Base-by-base conservation (phyloP, 306 rosid species). In the Vigna mungo region DNA sequence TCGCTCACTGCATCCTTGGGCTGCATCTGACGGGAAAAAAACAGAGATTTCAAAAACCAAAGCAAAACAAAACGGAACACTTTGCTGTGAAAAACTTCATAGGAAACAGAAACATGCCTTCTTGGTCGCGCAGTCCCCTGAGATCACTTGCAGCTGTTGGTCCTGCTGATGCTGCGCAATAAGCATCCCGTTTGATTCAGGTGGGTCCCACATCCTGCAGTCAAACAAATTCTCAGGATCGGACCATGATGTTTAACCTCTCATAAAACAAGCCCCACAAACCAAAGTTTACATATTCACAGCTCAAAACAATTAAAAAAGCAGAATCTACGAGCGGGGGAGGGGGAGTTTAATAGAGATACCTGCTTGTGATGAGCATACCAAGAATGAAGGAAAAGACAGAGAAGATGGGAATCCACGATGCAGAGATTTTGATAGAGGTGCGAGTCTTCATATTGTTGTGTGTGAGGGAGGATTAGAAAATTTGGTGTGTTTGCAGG, bases 331-430 rank as follows among this genome's bases (percentile, higher is more conserved):
- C 6, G 76, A 54, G 78, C 4, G 5, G 6, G 37, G 37, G n/a
- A n/a, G n/a, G 37, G 7, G 5, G 37, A 34, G 7, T 34, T 34
- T 34, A 34, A 34, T 73, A 54, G 81, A 78, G 61, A 63, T 13
- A 95, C 99, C 99, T 95, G 90, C 74, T 78, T 20, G 96, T 88
- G 89, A 92, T 78, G 85, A 95, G 90, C 88, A 89, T 78, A 6
- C 99, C 99, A 47, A 95, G 25, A 52, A 92, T 44, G 89, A 95
- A 95, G 10, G 90, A 89, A 54, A 85, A 84, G 47, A 87, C 39
- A 72, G 97, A 95, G 86, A 95, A 85, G 78, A 95, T 81, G 34
- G 99, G 97, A 82, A 95, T 56, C 99, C 99, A 95, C 84, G 79
- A 78, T 1, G 89, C 80, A 9, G 99, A 89, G 82, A 95, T 85